Evolutionary conservation across 331 rosid genomes (phyloP).

Genomic region (Quercus lobata): DNA sequence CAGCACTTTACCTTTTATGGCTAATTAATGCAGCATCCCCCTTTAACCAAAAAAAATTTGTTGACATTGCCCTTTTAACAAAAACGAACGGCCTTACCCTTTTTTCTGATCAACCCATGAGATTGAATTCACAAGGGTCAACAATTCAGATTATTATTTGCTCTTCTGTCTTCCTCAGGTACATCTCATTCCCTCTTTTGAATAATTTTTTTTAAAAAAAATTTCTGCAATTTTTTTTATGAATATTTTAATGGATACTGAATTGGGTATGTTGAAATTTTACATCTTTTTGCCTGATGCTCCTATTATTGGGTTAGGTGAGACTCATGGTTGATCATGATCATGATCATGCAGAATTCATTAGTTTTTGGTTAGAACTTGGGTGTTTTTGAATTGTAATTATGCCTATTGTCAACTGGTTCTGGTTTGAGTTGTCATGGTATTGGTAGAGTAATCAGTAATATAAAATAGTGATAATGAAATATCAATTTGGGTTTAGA

Average conservation of each 20-base stretch:
- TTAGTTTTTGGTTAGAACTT: background rate
- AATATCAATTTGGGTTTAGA: background rate
- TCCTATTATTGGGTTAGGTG: background rate
- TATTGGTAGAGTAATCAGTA: background rate
- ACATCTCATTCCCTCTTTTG: background rate
- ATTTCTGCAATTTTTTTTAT: background rate
- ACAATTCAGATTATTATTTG: background rate
- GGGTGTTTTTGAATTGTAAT: background rate
- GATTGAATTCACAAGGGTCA: background rate
- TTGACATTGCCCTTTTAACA: background rate
- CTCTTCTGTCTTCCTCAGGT: conserved; percentile 12
- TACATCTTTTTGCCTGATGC: background rate
- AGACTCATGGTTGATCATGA: background rate
- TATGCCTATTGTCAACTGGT: background rate
- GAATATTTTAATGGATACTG: background rate
- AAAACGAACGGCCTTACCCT: background rate
- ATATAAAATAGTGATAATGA: background rate
- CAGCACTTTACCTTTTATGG: too few relatives aligned
- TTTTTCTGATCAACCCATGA: background rate
- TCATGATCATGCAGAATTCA: background rate
- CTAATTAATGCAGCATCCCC: too few relatives aligned
- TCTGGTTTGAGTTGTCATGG: background rate
- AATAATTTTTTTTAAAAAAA: too few relatives aligned
- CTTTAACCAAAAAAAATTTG: too few relatives aligned
- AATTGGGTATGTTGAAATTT: background rate